Conservation (phyloP, 2,329 filamentous ascomycete genomes). For the Proliferodiscus dingleyae region DNA sequence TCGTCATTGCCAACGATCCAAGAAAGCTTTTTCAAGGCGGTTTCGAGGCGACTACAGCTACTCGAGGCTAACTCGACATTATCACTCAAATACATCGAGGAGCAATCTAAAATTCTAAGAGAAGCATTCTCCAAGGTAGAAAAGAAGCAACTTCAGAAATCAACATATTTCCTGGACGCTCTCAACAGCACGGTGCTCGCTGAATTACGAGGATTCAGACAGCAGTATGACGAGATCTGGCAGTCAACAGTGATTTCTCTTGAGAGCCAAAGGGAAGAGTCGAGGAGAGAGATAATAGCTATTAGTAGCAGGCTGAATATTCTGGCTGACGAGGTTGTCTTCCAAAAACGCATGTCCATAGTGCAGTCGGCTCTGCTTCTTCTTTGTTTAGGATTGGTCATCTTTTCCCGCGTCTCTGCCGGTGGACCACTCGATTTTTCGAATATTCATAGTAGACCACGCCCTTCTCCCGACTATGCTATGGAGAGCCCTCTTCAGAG, state of each 20-base stretch:
- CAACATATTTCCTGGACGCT: constrained; percentile 72
- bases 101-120: constrained; percentile 84
- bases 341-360: constrained; percentile 87
- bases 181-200: constrained; percentile 84
- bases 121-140: constrained; percentile 85
- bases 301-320: constrained; percentile 76
- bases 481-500: constrained; percentile 23
- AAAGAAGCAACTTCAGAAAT: constrained; percentile 79
- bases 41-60: constrained; percentile 86
- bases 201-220: constrained; percentile 71
- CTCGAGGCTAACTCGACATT: constrained; percentile 90
- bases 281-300: constrained; percentile 76
- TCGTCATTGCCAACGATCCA: constrained; percentile 76
- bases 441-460: constrained; percentile 18
- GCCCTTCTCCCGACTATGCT: constrained; percentile 11
- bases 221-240: constrained; percentile 95
- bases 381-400: constrained; percentile 78
- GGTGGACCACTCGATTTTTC: constrained; percentile 26
- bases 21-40: constrained; percentile 95
- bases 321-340: constrained; percentile 86
- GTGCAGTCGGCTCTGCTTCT: constrained; percentile 84
- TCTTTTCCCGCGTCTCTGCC: constrained; percentile 61
- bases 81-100: constrained; percentile 92
- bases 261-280: constrained; percentile 80
- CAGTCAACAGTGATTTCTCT: constrained; percentile 90